Conservation (phyloP, 176 grass and related monocot species). For the Bonia amplexicaulis region DNA sequence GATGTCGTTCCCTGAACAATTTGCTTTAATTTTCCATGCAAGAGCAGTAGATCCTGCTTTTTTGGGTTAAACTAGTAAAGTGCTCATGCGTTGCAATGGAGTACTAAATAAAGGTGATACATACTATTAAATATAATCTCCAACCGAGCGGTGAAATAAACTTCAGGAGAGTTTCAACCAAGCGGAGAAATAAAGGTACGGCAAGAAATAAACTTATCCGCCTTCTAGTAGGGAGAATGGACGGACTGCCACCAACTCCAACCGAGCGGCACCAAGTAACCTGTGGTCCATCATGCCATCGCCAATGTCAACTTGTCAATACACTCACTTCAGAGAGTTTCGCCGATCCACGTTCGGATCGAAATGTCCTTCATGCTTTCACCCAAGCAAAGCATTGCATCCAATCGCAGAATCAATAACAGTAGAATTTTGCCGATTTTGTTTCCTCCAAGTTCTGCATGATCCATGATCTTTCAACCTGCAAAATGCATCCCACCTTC, state of each 20-base stretch:
- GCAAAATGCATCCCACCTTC: neutral
- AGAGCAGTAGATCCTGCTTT: neutral
- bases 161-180: no score
- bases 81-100: no score
- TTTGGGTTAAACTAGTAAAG: neutral
- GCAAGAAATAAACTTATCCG: no score
- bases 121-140: no score
- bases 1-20: constrained; percentile 22
- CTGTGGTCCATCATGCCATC: neutral
- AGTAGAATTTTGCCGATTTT: neutral
- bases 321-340: neutral
- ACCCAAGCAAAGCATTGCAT: neutral
- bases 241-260: no score
- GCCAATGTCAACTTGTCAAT: neutral
- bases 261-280: no score
- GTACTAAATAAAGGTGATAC: no score
- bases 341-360: neutral
- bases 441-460: neutral
- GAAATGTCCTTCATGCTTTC: neutral
- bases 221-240: no score
- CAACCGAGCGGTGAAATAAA: no score
- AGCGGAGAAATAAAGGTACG: no score
- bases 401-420: neutral
- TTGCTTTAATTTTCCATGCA: constrained; percentile 19
- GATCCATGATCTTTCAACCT: neutral